Percentiles rank a stretch among this genome's conserved stretches.
Conservation (phyloP, 2,329 filamentous ascomycete genomes). For the Pestalotiopsis sp. region DNA sequence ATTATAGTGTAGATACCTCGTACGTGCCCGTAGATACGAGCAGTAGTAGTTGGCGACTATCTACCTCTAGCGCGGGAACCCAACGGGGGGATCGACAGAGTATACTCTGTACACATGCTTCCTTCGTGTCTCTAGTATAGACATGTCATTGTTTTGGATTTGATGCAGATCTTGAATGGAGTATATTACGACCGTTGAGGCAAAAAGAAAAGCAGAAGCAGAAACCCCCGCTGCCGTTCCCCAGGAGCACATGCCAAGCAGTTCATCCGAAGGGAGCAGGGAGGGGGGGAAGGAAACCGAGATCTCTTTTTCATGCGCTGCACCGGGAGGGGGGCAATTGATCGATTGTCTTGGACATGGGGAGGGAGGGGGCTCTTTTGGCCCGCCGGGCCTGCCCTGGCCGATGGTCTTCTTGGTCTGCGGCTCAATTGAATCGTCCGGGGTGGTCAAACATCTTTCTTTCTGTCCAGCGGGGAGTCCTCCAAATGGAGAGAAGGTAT, state of each 20-base stretch:
- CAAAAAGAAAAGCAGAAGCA: not conserved
- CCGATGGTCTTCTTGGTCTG: not conserved
- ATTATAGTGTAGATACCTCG: too few species aligned
- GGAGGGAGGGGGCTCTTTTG: not conserved
- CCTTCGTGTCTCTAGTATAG: not conserved
- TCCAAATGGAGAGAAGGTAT: conserved; percentile 17
- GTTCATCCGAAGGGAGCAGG: not conserved
- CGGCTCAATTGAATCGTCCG: not conserved
- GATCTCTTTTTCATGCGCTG: not conserved
- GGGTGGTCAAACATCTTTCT: not conserved
- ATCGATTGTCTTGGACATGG: not conserved
- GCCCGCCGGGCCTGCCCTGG: not conserved
- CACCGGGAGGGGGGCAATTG: not conserved
- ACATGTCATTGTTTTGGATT: not conserved
- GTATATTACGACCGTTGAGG: not conserved
- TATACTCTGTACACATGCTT: not conserved
- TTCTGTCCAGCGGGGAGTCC: conserved; percentile 24
- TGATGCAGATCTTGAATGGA: not conserved
- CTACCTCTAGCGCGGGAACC: not conserved
- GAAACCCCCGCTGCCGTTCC: not conserved
- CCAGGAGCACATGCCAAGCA: not conserved
- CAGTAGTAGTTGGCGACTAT: not conserved
- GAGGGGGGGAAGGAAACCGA: not conserved
- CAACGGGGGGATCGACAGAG: not conserved
- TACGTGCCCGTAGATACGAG: too few species aligned